Evolutionary conservation across 2,329 filamentous ascomycete genomes (phyloP), one percentile per base, ranked within the genome.

Genomic region (Fragosphaeria purpurea): DNA sequence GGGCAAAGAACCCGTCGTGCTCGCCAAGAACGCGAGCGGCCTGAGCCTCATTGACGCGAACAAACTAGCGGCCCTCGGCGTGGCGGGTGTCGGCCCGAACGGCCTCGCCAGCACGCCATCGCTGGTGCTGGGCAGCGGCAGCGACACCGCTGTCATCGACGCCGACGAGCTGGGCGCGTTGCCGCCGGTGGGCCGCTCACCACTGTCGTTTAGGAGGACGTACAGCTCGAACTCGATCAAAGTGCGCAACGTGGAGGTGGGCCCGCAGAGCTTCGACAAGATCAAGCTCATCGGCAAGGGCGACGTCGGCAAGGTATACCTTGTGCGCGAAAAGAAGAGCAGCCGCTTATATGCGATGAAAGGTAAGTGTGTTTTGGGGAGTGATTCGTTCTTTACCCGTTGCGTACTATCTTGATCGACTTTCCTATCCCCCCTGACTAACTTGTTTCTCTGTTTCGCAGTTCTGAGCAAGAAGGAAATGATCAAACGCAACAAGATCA

Each of bases 401-500:
- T 3, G 22, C 22, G 22, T 22, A 3, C 22, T 22, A 22, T 22
- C 22, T 22, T 22, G 22, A 22, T 22, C 22, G 22, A 22, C 22
- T 22, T 22, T 22, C 22, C 22, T 22, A 2, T 22, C 22, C 22
- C 22, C 22, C 22, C 3, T 3, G 22, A 22, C 22, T 22, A 22
- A 22, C 22, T 22, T 22, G 22, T 22, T 22, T 22, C 22, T 22
- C 22, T 22, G 22, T 22, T 37, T 37, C 11, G 35, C 63, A 97
- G 93, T 98, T 6, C 67, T 98, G 68, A 97, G 90, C 77, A 98
- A 98, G 71, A 96, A 97, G 75, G 93, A 98, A 69, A 98, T 98
- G 93, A 98, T 98, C 70, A 98, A 98, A 74, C 86, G 93, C 52
- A 98, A 98, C 76, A 98, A 98, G 78, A 98, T 98, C 72, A 98